Base-by-base conservation (phyloP, 2,329 filamentous ascomycete species). In the Ophiocordyceps unilateralis region DNA sequence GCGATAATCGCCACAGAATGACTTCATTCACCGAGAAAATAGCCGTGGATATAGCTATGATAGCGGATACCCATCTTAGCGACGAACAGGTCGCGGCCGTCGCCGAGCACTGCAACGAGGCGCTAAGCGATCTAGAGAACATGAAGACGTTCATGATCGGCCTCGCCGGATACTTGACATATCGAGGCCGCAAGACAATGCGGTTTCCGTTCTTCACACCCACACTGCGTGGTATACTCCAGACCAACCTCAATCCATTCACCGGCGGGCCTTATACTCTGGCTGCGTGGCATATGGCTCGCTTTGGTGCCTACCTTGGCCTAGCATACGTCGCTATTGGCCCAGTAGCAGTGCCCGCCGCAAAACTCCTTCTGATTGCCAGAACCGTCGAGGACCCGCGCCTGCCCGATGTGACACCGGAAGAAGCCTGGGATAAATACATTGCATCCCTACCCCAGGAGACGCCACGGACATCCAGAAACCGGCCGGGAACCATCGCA, bases 161-260 rank as follows among this genome's bases (percentile, higher is more conserved):
- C 17, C 14, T 55, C 1, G 53, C 59, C 6, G 44, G 42, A 3
- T 49, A 45, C 39, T 24, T 58, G 41, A 45, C 60, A 1, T 57
- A 51, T 28, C 45, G 49, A 10, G 53, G 55, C 5, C 56, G 59
- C 36, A 48, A 48, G 19, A 58, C 51, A 4, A 65, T 60, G 49
- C 57, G 54, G 6, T 68, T 69, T 48, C 63, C 65, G 15, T 55
- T 68, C 36, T 62, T 57, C 50, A 55, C 51, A 32, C 62, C 63
- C 2, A 57, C 59, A 39, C 49, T 53, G 38, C 40, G 37, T 32
- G 41, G 44, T 19, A 50, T 40, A 8, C 24, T 26, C 3, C 4
- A 8, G n/a, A n/a, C n/a, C n/a, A n/a, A n/a, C 23, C 58, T 61
- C 32, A 50, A 59, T 43, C 58, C 60, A 9, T 24, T 57, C n/a